phyloP scores from a whole-genome alignment of 1,284 basidiomycete species.

The Trametes hirsuta region DNA sequence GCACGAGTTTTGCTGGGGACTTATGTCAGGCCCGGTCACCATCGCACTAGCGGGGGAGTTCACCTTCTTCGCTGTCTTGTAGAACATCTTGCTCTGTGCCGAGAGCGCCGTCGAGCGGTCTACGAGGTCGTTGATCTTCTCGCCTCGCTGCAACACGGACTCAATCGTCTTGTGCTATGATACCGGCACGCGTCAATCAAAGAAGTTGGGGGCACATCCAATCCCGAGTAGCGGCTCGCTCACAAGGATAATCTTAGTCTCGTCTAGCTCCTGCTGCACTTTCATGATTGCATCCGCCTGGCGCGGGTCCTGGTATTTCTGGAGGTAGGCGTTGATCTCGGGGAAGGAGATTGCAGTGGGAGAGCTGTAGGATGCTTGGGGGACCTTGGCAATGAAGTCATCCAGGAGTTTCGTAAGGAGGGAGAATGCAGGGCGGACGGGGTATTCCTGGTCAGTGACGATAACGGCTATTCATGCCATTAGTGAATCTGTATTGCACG shows the following conservation, averaged over 20 bases:
- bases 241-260: constrained; percentile 98
- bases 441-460: constrained; percentile 96
- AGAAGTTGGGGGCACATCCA: neutral
- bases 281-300: constrained; percentile 99
- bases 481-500: neutral
- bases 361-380: constrained; percentile 66
- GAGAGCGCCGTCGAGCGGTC: constrained; percentile 93
- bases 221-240: constrained; percentile 29
- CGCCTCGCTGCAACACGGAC: constrained; percentile 93
- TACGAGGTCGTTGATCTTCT: constrained; percentile 97
- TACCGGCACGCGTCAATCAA: neutral
- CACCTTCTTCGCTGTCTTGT: constrained; percentile 81
- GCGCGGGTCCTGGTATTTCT: constrained; percentile 96
- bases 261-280: constrained; percentile 97
- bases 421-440: constrained; percentile 95
- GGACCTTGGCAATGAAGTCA: constrained; percentile 86
- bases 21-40: neutral
- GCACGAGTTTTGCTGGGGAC: constrained; percentile 68
- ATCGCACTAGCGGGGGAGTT: constrained; percentile 16
- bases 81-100: constrained; percentile 90
- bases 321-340: constrained; percentile 79
- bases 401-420: constrained; percentile 94
- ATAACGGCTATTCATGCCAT: constrained; percentile 69
- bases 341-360: constrained; percentile 70
- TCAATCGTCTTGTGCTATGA: constrained; percentile 98